Conservation (phyloP, 345 rosid genomes). For the Murraya paniculata region DNA sequence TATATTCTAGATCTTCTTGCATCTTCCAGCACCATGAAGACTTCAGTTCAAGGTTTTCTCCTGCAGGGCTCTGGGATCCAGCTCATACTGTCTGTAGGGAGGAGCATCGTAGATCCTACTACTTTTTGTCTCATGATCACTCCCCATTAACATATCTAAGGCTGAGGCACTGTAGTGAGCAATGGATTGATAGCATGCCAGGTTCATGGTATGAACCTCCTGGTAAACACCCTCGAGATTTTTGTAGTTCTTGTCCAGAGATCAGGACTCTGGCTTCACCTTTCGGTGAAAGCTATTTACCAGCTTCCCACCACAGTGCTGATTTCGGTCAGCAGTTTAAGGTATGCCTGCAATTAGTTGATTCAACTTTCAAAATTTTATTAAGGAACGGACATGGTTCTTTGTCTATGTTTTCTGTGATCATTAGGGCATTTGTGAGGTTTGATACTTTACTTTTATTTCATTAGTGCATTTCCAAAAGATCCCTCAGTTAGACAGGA, state of each 20-base stretch:
- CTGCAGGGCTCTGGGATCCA: slow-evolving; percentile 42
- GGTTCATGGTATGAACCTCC: slow-evolving; percentile 36
- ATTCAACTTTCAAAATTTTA: not conserved
- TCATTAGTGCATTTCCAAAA: too few relatives aligned
- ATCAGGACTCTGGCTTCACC: slow-evolving; percentile 37
- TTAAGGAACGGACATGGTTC: too few relatives aligned
- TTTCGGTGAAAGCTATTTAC: slow-evolving; percentile 24
- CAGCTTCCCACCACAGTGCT: slow-evolving; percentile 33
- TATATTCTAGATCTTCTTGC: slow-evolving; percentile 56
- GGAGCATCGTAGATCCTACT: slow-evolving; percentile 69
- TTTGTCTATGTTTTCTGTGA: not conserved
- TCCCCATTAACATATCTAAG: slow-evolving; percentile 37
- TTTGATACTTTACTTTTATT: not conserved
- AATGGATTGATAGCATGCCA: slow-evolving; percentile 41
- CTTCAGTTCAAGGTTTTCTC: slow-evolving; percentile 39
- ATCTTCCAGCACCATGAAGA: slow-evolving; percentile 45
- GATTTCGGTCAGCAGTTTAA: slow-evolving; percentile 39
- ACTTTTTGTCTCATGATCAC: slow-evolving; percentile 49
- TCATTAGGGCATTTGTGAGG: not conserved
- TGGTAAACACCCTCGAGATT: slow-evolving; percentile 35
- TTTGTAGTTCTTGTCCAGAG: slow-evolving; percentile 49
- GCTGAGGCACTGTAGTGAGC: slow-evolving; percentile 44
- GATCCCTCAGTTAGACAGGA: too few relatives aligned
- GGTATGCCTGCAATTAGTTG: slow-evolving; percentile 27
- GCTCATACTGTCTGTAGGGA: slow-evolving; percentile 54